Percentiles rank a stretch among this genome's conserved stretches.
Conservation (phyloP, 129 eudicot genomes). For the Centella asiatica region DNA sequence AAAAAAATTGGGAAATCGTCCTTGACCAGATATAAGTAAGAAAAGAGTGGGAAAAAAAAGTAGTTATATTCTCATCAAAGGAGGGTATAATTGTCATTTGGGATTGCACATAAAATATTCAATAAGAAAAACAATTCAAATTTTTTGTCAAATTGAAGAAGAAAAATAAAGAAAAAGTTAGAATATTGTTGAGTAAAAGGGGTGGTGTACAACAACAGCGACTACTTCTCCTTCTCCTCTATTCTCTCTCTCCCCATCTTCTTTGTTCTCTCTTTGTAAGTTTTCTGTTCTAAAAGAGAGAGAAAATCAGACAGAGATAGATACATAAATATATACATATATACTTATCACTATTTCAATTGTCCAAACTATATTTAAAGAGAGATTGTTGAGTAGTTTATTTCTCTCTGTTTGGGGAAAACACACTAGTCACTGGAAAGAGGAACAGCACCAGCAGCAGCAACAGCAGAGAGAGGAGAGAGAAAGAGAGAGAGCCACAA, state of each 20-base stretch:
- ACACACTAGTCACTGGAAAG: slow-evolving; percentile 9
- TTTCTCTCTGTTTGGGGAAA: neutral
- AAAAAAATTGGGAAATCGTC: no score
- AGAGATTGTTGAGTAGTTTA: neutral
- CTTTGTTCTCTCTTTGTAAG: neutral
- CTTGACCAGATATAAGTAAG: neutral
- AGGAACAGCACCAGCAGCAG: neutral
- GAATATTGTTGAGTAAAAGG: slow-evolving; percentile 13
- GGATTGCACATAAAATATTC: neutral
- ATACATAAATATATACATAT: neutral
- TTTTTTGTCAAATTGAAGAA: slow-evolving; percentile 4
- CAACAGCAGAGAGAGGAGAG: neutral
- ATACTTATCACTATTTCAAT: neutral
- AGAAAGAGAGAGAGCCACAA: neutral
- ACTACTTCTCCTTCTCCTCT: slow-evolving; percentile 1
- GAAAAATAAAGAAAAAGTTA: neutral
- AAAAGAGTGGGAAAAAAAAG: slow-evolving; percentile 1
- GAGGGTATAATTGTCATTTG: slow-evolving; percentile 13
- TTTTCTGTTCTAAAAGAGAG: neutral
- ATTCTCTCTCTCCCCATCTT: neutral
- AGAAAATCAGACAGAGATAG: neutral
- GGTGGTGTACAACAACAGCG: slow-evolving; percentile 8
- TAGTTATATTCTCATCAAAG: slow-evolving; percentile 5
- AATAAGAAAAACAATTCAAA: neutral
- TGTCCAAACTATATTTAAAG: neutral